Evolutionary conservation across 306 rosid genomes (phyloP).

Genomic region (Castanospermum australe): DNA sequence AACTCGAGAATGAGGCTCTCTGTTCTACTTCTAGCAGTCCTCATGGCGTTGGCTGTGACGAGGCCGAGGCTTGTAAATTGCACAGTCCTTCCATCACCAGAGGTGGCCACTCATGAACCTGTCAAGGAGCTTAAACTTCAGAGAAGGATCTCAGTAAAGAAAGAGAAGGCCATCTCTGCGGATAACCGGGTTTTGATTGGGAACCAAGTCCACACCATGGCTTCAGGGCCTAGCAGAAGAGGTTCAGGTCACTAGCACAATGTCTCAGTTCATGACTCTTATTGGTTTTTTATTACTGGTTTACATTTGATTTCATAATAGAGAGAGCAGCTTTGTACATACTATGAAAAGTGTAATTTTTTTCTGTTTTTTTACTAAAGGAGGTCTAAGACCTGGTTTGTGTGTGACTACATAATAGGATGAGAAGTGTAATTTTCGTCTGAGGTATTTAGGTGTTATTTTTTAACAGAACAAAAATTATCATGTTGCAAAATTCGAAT

Average conservation of each 20-base stretch:
- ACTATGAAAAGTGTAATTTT: constrained; percentile 16
- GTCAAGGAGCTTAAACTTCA: neutral
- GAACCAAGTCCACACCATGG: constrained; percentile 44
- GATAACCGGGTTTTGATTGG: constrained; percentile 27
- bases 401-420: too few relatives aligned
- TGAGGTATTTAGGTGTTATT: constrained; percentile 16
- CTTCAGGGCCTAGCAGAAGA: constrained; percentile 84
- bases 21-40: constrained; percentile 18
- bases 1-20: constrained; percentile 45
- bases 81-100: constrained; percentile 38
- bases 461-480: neutral
- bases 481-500: neutral
- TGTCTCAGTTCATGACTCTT: neutral
- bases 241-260: constrained; percentile 72
- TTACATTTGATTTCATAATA: constrained; percentile 1
- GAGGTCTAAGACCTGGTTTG: too few relatives aligned
- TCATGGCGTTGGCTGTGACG: constrained; percentile 32
- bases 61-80: constrained; percentile 33
- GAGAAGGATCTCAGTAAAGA: neutral
- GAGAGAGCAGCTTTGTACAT: constrained; percentile 33
- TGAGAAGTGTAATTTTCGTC: constrained; percentile 28
- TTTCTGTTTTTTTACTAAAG: too few relatives aligned
- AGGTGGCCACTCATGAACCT: constrained; percentile 15
- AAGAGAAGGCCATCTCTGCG: neutral
- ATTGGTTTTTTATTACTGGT: neutral